phyloP scores from a whole-genome alignment of 1,139 yeast genomes.

The Spencermartinsiella ligniputridi region DNA sequence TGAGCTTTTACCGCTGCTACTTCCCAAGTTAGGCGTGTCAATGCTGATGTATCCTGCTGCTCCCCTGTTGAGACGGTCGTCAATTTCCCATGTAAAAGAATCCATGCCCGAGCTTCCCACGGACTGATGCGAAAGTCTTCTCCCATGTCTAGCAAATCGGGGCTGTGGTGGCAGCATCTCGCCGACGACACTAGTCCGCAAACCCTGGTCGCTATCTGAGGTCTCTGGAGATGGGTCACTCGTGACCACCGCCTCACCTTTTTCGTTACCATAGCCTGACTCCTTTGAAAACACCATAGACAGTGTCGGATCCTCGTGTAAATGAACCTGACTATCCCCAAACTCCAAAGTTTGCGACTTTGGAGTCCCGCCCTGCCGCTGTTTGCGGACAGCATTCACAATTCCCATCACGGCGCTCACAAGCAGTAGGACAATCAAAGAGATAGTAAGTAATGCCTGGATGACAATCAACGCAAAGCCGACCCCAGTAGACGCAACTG shows the following conservation, averaged over 20 bases:
- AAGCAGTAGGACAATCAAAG: slow-evolving; percentile 25
- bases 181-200: neutral
- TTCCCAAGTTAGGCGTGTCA: neutral
- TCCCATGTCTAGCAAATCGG: neutral
- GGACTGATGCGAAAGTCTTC: neutral
- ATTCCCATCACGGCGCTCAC: slow-evolving; percentile 8
- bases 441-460: slow-evolving; percentile 28
- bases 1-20: neutral
- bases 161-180: neutral
- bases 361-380: neutral
- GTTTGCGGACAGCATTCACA: slow-evolving; percentile 5
- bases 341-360: neutral
- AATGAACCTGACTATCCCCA: neutral
- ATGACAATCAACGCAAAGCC: slow-evolving; percentile 31
- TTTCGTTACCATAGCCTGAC: neutral
- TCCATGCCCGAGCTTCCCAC: neutral
- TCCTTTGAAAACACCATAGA: neutral
- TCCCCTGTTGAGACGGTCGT: neutral
- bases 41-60: neutral
- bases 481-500: slow-evolving; percentile 28
- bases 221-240: neutral
- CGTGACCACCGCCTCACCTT: neutral
- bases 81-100: neutral
- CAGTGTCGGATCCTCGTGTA: neutral
- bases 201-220: neutral